phyloP scores from a whole-genome alignment of 2,329 filamentous ascomycete species.

The Apiospora sp. region DNA sequence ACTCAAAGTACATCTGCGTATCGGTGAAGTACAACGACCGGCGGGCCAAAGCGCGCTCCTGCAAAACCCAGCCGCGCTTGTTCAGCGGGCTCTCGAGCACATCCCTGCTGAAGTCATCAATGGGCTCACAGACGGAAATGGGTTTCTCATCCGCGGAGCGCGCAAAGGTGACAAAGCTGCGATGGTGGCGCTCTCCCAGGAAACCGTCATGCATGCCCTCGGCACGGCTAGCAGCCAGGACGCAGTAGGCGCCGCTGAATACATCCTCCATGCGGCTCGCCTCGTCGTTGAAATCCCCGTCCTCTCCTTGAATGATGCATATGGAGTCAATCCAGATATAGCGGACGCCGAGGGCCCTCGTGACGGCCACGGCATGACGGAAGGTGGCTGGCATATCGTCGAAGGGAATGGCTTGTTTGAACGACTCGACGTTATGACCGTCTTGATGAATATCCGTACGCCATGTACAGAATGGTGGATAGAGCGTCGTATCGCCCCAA shows the following conservation, averaged over 20 bases:
- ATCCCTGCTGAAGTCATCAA: constrained; percentile 45
- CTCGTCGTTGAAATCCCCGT: constrained; percentile 27
- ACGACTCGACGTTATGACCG: background rate
- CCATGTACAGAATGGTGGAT: background rate
- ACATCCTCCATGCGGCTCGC: constrained; percentile 26
- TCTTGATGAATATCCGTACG: background rate
- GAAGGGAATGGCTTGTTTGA: background rate
- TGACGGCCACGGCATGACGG: constrained; percentile 31
- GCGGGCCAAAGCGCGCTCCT: constrained; percentile 47
- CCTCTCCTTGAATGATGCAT: constrained; percentile 31
- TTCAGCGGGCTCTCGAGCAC: constrained; percentile 43
- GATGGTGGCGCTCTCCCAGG: background rate
- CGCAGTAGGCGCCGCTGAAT: constrained; percentile 4
- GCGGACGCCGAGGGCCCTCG: constrained; percentile 28
- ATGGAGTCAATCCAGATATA: constrained; percentile 33
- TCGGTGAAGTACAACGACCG: constrained; percentile 48
- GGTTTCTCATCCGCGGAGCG: background rate
- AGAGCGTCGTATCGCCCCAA: background rate
- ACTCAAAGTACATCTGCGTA: constrained; percentile 49
- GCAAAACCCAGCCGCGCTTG: constrained; percentile 49
- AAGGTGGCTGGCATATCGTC: constrained; percentile 28
- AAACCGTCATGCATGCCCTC: background rate
- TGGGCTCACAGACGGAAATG: constrained; percentile 35
- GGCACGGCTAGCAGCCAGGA: background rate
- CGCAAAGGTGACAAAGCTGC: background rate